Evolutionary conservation across 352 stramenopile genomes (phyloP).

Genomic region (Globisporangium nodosum): DNA sequence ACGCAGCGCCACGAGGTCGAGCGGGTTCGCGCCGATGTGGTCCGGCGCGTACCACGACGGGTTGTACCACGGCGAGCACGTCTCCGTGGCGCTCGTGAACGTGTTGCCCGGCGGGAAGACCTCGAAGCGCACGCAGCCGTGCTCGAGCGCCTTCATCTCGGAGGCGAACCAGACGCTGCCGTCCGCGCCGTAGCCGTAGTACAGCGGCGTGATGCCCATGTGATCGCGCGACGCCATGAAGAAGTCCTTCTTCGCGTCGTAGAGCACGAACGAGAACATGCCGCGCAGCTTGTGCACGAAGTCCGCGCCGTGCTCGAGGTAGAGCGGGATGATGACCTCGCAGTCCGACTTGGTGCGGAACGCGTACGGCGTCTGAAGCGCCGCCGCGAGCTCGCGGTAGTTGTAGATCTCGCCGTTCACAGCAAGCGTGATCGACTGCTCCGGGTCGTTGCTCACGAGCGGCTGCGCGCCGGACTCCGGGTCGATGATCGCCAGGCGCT

Average conservation of each 20-base stretch:
- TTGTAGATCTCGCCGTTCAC: constrained; percentile 99
- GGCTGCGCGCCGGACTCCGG: constrained; percentile 94
- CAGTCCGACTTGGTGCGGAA: constrained; percentile 97
- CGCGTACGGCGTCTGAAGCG: constrained; percentile 85
- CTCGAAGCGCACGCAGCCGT: constrained; percentile 80
- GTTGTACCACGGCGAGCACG: constrained; percentile 95
- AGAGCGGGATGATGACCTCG: constrained; percentile 97
- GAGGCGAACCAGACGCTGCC: constrained; percentile 95
- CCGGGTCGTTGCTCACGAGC: constrained; percentile 81
- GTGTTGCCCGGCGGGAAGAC: constrained; percentile 90
- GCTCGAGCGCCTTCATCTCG: constrained; percentile 97
- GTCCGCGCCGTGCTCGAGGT: constrained; percentile 85
- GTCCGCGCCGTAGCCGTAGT: constrained; percentile 97
- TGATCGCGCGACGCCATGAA: constrained; percentile 96
- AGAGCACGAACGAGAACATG: constrained; percentile 99
- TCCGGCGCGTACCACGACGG: constrained; percentile 89
- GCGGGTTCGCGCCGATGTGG: constrained; percentile 50
- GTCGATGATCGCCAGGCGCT: constrained; percentile 98
- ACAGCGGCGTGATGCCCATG: constrained; percentile 98
- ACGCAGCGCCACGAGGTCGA: constrained; percentile 78
- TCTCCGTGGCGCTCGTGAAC: constrained; percentile 82
- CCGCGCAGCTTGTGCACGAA: constrained; percentile 92
- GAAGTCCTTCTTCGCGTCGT: constrained; percentile 91
- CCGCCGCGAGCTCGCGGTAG: constrained; percentile 93
- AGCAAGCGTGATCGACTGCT: constrained; percentile 89